Percentiles rank a stretch among this genome's conserved stretches.
phyloP scores from a whole-genome alignment of 2,329 filamentous ascomycete species.

The Apiospora saccharicola region DNA sequence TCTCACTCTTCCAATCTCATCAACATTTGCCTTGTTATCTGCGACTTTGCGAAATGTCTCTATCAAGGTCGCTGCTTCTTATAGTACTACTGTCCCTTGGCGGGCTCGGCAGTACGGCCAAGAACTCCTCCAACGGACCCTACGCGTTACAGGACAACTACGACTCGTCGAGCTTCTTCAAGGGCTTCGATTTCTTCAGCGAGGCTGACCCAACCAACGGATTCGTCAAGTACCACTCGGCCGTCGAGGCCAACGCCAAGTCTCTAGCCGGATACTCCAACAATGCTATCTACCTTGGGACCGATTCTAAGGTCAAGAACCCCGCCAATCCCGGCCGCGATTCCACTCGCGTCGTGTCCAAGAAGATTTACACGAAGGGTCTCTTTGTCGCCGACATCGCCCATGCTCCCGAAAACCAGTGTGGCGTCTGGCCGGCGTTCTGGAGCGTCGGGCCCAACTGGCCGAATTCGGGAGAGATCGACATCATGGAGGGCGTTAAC shows the following conservation, averaged over 20 bases:
- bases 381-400: constrained; percentile 76
- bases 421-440: constrained; percentile 80
- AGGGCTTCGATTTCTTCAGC: constrained; percentile 63
- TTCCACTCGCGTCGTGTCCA: constrained; percentile 75
- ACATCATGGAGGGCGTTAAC: constrained; percentile 83
- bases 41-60: not conserved
- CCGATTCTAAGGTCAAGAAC: constrained; percentile 67
- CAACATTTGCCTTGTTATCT: not conserved
- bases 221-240: constrained; percentile 73
- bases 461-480: constrained; percentile 77
- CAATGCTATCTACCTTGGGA: constrained; percentile 71
- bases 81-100: constrained; percentile 27
- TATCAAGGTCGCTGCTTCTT: constrained; percentile 1
- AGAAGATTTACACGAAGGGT: constrained; percentile 70
- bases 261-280: constrained; percentile 65
- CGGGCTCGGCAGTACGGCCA: constrained; percentile 6
- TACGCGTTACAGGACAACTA: constrained; percentile 59
- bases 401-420: constrained; percentile 74
- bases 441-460: constrained; percentile 73
- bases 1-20: not conserved
- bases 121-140: constrained; percentile 32
- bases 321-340: constrained; percentile 64
- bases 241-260: constrained; percentile 61
- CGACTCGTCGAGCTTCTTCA: constrained; percentile 63
- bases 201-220: constrained; percentile 75